Conservation (phyloP, 768 basidiomycete genomes). For the Auricularia auricula-judae region DNA sequence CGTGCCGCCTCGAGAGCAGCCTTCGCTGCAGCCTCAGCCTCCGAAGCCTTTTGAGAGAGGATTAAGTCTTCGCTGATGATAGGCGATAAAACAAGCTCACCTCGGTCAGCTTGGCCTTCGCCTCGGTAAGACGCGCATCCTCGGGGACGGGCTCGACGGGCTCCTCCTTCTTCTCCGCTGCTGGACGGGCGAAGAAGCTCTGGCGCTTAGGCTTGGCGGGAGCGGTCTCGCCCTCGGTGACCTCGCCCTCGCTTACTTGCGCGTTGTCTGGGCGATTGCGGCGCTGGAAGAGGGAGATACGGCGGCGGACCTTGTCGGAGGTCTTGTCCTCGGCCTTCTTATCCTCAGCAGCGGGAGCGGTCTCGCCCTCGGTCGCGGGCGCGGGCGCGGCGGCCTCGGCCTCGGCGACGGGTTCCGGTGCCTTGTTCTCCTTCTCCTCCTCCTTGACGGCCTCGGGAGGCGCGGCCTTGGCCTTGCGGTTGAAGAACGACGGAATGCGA, state of each 20-base stretch:
- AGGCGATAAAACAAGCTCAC: background rate
- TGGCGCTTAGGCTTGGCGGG: background rate
- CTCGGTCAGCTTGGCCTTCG: background rate
- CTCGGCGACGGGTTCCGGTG: background rate
- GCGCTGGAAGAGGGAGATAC: slow-evolving; percentile 3
- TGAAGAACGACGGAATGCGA: background rate
- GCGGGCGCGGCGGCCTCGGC: background rate
- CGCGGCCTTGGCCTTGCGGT: background rate
- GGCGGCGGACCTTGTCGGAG: background rate
- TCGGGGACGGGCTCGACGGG: background rate
- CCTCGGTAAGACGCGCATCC: background rate
- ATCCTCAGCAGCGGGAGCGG: background rate
- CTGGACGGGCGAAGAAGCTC: background rate
- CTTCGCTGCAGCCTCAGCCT: background rate
- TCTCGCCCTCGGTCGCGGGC: background rate
- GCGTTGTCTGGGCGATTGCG: background rate
- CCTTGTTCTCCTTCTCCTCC: slow-evolving; percentile 2
- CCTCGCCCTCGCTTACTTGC: background rate
- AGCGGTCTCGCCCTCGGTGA: background rate
- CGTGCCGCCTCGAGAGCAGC: background rate
- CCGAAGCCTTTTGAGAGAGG: background rate
- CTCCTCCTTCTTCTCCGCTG: background rate
- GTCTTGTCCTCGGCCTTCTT: background rate
- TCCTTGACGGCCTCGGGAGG: background rate
- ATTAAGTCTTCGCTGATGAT: background rate